Evolutionary conservation across 2,329 filamentous ascomycete species (phyloP), one percentile per base, ranked within the genome.

Genomic region (Ascochyta clinopodiicola): DNA sequence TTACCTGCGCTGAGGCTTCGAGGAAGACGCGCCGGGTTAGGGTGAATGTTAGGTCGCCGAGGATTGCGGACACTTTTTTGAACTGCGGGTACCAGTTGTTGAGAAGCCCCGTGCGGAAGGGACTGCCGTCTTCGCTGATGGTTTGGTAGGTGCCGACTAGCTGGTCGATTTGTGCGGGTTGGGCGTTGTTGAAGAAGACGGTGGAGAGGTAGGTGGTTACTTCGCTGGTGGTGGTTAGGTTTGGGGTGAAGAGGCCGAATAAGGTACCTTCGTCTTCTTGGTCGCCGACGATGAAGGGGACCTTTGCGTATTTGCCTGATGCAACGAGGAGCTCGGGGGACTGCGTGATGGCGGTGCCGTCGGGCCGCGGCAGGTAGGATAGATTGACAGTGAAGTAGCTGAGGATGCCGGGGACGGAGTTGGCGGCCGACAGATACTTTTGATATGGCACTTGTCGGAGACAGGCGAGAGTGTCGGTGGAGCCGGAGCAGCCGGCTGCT

Each of bases 201-300:
- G 83, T 73, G 1, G 75, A 66, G 21, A 95, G 75, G 67, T 94
- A 94, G 17, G 81, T 76, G 31, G 86, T 80, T 0, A 93, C 63
- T 6, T 85, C 75, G 1, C 76, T 75, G 0, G 81, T 85, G 1
- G 81, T 88, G 9, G 84, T 89, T 45, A 93, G 77, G 70, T 92
- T 91, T 29, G 75, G 69, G 61, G 90, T 88, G 71, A 88, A 87
- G 31, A 93, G 79, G 5, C 86, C 80, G 69, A 93, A 92, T 2
- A 93, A 74, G 0, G 90, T 92, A 17, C 90, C 89, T 73, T 94
- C 90, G 68, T 94, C 90, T 77, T 93, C 89, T 73, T 92, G 88
- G 68, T 91, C 84, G 37, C 90, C 89, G 35, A 89, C 82, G 51
- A 88, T 88, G 68, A 88, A 82, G 2, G 86, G 86, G 0, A 88